Evolutionary conservation across 495 filamentous ascomycete genomes (phyloP), one percentile per base, ranked within the genome.

Genomic region (Physcia stellaris): DNA sequence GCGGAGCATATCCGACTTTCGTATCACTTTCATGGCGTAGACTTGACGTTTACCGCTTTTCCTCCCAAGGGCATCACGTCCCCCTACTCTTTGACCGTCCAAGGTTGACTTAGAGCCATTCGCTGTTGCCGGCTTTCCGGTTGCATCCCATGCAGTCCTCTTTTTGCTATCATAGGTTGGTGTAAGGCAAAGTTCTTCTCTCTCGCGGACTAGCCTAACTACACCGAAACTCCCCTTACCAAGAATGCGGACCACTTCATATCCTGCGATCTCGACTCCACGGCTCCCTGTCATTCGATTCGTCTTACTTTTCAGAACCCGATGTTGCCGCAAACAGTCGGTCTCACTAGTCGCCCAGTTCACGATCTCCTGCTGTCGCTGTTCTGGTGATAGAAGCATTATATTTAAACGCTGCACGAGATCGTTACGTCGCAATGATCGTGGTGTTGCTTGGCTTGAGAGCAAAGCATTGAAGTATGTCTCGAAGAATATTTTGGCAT

Each of bases 1-100:
- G 2, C 75, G 75, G 13, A 96, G 67, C 85, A 94, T 94, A 13
- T 81, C 77, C 2, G 80, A 79, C 57, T 96, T 96, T 24, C 79
- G 79, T 41, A 96, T 94, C 13, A 90, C 82, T 55, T 96, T 96
- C 86, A 96, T 94, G 6, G 88, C 88, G 55, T 80, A 94, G 2
- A 94, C 76, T 32, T 74, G 66, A 30, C 69, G 71, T 33, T 55
- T 61, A 30, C 55, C 43, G n/a, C n/a, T n/a, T 2, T 53, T 54
- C 5, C 46, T 49, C 52, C 60, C 55, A 15, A 41, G 41, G 17
- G 40, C 26, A 22, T 32, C 29, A 17, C 30, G 33, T 21, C 43
- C 39, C 26, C 34, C 16, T 13, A 6, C 28, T 38, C 34, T 38
- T 15, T 42, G 47, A 12, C 47, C 52, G 40, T 57, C 56, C 9